phyloP scores from a whole-genome alignment of 1,139 yeast genomes.

The Hansenula lynferdii region DNA sequence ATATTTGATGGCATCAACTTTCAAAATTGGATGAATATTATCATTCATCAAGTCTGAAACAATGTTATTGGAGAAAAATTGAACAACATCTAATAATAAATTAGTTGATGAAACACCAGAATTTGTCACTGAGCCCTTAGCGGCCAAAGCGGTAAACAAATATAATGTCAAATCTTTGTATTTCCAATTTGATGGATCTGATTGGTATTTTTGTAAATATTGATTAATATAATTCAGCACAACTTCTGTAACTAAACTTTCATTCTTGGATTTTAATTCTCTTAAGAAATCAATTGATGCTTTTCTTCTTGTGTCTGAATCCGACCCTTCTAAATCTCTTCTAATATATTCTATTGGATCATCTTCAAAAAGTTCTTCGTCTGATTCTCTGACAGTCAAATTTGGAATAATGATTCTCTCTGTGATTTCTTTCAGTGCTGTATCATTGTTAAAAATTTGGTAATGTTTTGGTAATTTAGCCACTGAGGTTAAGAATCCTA shows the following conservation, averaged over 20 bases:
- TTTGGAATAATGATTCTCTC: conserved; percentile 87
- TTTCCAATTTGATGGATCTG: conserved; percentile 59
- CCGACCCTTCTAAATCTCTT: conserved; percentile 93
- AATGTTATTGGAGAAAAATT: conserved; percentile 75
- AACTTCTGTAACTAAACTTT: conserved; percentile 65
- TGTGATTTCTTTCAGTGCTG: conserved; percentile 69
- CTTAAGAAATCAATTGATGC: conserved; percentile 88
- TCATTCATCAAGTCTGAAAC: conserved; percentile 68
- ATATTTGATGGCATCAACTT: conserved; percentile 90
- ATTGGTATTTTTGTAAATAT: conserved; percentile 49
- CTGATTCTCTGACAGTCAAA: conserved; percentile 75
- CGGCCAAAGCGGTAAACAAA: conserved; percentile 83
- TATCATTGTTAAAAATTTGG: conserved; percentile 61
- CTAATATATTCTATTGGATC: conserved; percentile 93
- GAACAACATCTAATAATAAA: conserved; percentile 77
- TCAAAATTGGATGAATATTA: conserved; percentile 62
- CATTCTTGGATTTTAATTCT: conserved; percentile 78
- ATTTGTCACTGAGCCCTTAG: conserved; percentile 81
- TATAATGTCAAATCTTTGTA: conserved; percentile 85
- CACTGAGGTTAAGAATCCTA: conserved; percentile 79
- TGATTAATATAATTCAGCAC: conserved; percentile 74
- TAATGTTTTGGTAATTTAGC: conserved; percentile 65
- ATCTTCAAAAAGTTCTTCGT: conserved; percentile 92
- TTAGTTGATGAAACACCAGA: conserved; percentile 90
- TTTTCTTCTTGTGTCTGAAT: conserved; percentile 86